Conservation (phyloP, 164 flowering plant genomes). For the Paratinospora sagittata region DNA sequence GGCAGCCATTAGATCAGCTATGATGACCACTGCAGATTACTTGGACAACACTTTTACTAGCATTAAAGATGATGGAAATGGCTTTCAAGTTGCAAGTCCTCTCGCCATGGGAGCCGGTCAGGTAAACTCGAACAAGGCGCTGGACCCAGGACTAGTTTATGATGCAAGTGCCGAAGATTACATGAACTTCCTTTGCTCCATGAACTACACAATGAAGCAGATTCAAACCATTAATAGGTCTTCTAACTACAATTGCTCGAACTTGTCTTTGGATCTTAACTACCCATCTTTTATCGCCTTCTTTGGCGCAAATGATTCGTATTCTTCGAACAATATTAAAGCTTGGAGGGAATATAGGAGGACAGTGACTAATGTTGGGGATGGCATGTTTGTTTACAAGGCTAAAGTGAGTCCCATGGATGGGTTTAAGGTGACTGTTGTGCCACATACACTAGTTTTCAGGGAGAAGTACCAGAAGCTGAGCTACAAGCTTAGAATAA, state of each 20-base stretch:
- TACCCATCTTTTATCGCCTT: conserved; percentile 66
- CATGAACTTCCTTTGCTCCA: conserved; percentile 43
- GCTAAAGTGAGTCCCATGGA: conserved; percentile 32
- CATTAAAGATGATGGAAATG: conserved; percentile 31
- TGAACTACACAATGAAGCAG: conserved; percentile 42
- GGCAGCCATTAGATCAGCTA: conserved; percentile 64
- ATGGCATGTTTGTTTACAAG: conserved; percentile 29
- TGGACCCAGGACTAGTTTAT: conserved; percentile 66
- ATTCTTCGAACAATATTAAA: conserved; percentile 8
- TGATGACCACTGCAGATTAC: conserved; percentile 54
- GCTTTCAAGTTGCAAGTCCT: conserved; percentile 36
- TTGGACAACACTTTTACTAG: conserved; percentile 37
- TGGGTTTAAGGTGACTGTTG: conserved; percentile 40
- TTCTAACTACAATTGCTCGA: conserved; percentile 26
- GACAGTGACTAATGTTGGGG: conserved; percentile 58
- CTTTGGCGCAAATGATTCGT: conserved; percentile 25
- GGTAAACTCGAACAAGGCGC: conserved; percentile 55
- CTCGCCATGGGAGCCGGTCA: conserved; percentile 68
- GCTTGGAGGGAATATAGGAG: conserved; percentile 33
- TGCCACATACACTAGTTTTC: conserved; percentile 44
- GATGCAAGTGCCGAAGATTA: conserved; percentile 40
- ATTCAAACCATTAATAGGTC: conserved; percentile 37
- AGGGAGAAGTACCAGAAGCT: conserved; percentile 36
- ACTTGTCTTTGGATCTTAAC: conserved; percentile 46
- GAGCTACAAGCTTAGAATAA: conserved; percentile 31